phyloP scores from a whole-genome alignment of 345 rosid genomes.

The Rubroshorea leprosula region DNA sequence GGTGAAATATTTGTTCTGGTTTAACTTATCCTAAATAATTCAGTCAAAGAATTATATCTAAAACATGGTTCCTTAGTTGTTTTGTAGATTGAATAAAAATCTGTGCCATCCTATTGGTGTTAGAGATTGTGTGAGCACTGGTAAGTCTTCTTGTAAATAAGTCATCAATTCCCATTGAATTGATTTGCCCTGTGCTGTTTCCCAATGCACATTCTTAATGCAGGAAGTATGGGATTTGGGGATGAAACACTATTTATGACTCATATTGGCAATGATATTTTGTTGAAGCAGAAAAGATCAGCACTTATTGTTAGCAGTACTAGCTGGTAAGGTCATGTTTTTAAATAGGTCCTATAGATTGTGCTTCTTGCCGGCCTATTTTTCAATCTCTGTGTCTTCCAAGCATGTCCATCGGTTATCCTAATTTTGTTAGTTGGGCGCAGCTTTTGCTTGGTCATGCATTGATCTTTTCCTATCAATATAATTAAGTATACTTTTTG shows the following conservation, averaged over 20 bases:
- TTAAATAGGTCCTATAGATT: not conserved
- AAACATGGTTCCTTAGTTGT: slow-evolving; percentile 49
- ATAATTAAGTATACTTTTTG: too few relatives aligned
- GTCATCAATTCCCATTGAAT: slow-evolving; percentile 8
- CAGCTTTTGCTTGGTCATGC: too few relatives aligned
- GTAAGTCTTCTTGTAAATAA: slow-evolving; percentile 33
- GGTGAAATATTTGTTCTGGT: slow-evolving; percentile 38
- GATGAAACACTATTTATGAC: slow-evolving; percentile 63
- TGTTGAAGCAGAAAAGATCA: slow-evolving; percentile 63
- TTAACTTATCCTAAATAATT: not conserved
- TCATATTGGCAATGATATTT: slow-evolving; percentile 29
- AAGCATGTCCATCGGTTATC: slow-evolving; percentile 3
- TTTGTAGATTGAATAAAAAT: slow-evolving; percentile 63
- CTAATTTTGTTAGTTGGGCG: not conserved
- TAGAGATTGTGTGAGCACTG: slow-evolving; percentile 55
- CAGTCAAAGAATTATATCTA: slow-evolving; percentile 5
- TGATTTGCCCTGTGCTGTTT: slow-evolving; percentile 10
- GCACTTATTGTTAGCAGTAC: slow-evolving; percentile 98
- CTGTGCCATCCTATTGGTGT: slow-evolving; percentile 47
- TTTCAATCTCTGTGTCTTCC: slow-evolving; percentile 15
- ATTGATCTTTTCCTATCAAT: not conserved
- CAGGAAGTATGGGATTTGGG: slow-evolving; percentile 27
- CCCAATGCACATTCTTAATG: slow-evolving; percentile 5
- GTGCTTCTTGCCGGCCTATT: not conserved
- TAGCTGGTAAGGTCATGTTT: slow-evolving; percentile 64